Evolutionary conservation across 164 flowering plant species (phyloP).

Genomic region (Nymphaea thermarum): DNA sequence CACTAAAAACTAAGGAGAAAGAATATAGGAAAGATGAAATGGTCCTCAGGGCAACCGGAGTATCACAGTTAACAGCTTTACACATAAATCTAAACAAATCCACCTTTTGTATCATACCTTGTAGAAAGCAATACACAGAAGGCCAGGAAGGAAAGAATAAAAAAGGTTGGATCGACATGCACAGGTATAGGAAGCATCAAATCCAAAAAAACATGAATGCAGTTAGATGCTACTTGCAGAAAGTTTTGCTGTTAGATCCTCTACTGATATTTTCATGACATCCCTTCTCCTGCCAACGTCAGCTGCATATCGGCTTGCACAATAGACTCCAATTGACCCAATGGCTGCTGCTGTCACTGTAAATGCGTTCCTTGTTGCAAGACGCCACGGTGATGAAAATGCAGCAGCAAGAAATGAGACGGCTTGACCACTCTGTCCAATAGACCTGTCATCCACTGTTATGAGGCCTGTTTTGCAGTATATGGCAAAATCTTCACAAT

Average conservation of each 20-base stretch:
- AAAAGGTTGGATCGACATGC: too few relatives aligned
- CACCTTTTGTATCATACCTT: too few relatives aligned
- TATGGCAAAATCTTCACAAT: conserved; percentile 36
- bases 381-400: conserved; percentile 15
- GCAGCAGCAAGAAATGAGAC: conserved; percentile 21
- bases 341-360: conserved; percentile 13
- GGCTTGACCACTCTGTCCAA: conserved; percentile 37
- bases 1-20: too few relatives aligned
- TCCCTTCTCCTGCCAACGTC: conserved; percentile 28
- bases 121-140: too few relatives aligned
- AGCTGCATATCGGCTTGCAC: conserved; percentile 23
- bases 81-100: too few relatives aligned
- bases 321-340: conserved; percentile 13
- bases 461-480: conserved; percentile 39
- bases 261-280: conserved; percentile 24
- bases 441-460: conserved; percentile 10
- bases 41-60: too few relatives aligned
- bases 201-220: too few relatives aligned
- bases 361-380: conserved; percentile 17
- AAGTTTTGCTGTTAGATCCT: conserved; percentile 19
- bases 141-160: too few relatives aligned
- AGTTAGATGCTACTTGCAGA: too few relatives aligned
- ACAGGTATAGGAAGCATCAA: too few relatives aligned
- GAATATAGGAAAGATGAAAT: too few relatives aligned
- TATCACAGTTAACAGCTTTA: too few relatives aligned